Evolutionary conservation across 1,139 yeast species (phyloP).

Genomic region (Yamadazyma taylorii): DNA sequence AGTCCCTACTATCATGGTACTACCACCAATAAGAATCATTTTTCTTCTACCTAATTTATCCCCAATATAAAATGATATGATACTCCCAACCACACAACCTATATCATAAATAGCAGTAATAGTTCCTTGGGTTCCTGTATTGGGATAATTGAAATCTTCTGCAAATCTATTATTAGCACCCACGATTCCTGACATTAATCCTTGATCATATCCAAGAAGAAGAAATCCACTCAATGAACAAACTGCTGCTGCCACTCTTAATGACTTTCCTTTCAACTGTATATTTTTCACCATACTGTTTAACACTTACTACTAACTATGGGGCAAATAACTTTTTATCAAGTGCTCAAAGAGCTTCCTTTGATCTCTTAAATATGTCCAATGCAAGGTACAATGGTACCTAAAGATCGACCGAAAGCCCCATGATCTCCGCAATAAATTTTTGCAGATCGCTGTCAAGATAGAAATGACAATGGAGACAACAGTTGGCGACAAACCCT

Average conservation of each 20-base stretch:
- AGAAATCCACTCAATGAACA: constrained; percentile 8
- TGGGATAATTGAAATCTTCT: constrained; percentile 5
- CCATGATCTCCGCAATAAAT: no score
- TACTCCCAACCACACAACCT: constrained; percentile 7
- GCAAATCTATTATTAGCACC: constrained; percentile 4
- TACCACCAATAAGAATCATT: constrained; percentile 28
- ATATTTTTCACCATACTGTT: neutral
- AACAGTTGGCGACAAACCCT: no score
- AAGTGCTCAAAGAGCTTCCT: no score
- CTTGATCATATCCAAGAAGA: constrained; percentile 8
- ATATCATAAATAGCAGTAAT: constrained; percentile 7
- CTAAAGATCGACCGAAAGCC: no score
- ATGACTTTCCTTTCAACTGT: neutral
- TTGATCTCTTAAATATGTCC: no score
- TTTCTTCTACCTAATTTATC: constrained; percentile 33
- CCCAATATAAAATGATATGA: constrained; percentile 26
- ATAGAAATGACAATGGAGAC: no score
- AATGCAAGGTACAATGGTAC: no score
- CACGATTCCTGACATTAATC: constrained; percentile 6
- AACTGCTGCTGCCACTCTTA: neutral
- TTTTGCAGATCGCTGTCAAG: no score
- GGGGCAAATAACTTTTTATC: no score
- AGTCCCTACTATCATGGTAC: constrained; percentile 32
- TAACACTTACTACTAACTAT: no score
- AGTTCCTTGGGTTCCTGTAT: constrained; percentile 6